These are phyloP conservation scores for Canariomyces notabilis DNA, from an alignment of 2,329 filamentous ascomycete species.

Conservation along the genomic window DNA sequence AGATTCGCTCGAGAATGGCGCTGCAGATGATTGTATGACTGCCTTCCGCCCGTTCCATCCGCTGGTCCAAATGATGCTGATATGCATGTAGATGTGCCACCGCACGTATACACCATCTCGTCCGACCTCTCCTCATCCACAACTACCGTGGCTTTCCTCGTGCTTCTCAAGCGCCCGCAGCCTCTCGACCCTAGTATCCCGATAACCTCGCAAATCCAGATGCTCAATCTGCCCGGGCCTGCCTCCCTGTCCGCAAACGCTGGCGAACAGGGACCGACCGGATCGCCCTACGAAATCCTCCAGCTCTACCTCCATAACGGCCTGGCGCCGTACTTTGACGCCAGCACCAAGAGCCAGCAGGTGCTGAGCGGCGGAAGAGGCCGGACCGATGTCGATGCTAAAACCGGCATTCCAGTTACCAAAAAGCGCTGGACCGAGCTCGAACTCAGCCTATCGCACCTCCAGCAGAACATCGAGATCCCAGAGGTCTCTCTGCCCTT, in stretches of 20 bases:
- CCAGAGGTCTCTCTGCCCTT: slow-evolving; percentile 84
- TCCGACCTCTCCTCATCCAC: slow-evolving; percentile 75
- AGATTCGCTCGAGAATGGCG: slow-evolving; percentile 46
- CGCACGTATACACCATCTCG: slow-evolving; percentile 73
- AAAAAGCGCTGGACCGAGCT: slow-evolving; percentile 96
- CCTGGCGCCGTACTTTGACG: slow-evolving; percentile 94
- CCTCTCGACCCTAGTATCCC: slow-evolving; percentile 80
- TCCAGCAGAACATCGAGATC: slow-evolving; percentile 98
- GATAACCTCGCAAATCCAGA: slow-evolving; percentile 82
- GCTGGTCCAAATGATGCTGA: slow-evolving; percentile 25
- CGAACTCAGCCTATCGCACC: slow-evolving; percentile 80
- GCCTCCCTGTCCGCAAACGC: slow-evolving; percentile 62
- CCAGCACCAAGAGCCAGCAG: slow-evolving; percentile 81
- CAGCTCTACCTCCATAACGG: slow-evolving; percentile 89
- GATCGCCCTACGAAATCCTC: slow-evolving; percentile 86
- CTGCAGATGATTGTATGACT: slow-evolving; percentile 40
- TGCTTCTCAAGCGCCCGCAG: slow-evolving; percentile 82
- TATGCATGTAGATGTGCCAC: slow-evolving; percentile 25
- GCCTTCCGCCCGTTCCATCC: neutral
- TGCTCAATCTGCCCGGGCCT: slow-evolving; percentile 84
- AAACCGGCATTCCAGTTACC: slow-evolving; percentile 92
- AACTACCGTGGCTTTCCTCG: slow-evolving; percentile 79
- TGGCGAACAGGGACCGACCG: slow-evolving; percentile 64
- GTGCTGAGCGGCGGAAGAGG: slow-evolving; percentile 59
- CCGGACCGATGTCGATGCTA: slow-evolving; percentile 79